Evolutionary conservation across 176 grass and related monocot species (phyloP), one percentile per base, ranked within the genome.

Genomic region (Aegilops bicornis): DNA sequence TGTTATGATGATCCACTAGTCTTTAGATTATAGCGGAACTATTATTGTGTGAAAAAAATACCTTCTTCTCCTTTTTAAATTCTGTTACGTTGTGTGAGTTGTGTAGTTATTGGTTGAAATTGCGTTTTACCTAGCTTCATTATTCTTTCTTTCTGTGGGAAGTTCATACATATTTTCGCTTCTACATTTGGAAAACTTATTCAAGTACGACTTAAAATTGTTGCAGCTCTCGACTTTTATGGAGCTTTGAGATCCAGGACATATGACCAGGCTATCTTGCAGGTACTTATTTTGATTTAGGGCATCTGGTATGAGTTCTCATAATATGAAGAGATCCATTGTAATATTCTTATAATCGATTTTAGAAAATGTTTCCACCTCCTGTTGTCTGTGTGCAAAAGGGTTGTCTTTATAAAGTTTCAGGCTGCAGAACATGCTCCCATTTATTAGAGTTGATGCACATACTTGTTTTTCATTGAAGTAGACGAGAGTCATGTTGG

Each of bases 201-300:
- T 87, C 16, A 82, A 76, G 16, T 76, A 81, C 1, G 7, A 63
- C 45, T 50, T 78, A 59, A 47, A 88, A 59, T 47, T 86, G 83
- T n/a, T 81, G 85, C 82, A 96, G 94, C 97, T 82, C 81, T 96
- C 66, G 97, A 99, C 83, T 96, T 99, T 43, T 96, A 94, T 91
- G 97, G 94, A 85, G 97, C 90, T 88, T 76, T 99, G 81, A 92
- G 97, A 61, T 94, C 97, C 1, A 96, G 88, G 76, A 96, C 97
- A 82, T 96, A 98, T 85, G 94, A 99, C 71, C 69, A 39, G 79
- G 84, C 94, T 81, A 99, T 99, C 70, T 91, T 92, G 61, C 61
- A 99, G 97, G 97, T 96, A 81, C 27, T 10, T 82, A 11, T 72
- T 59, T 67, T 22, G 17, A n/a, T 80, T 84, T 76, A 72, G 10